Base-by-base conservation (phyloP, 352 stramenopile genomes). In the Globisporangium emineosum region DNA sequence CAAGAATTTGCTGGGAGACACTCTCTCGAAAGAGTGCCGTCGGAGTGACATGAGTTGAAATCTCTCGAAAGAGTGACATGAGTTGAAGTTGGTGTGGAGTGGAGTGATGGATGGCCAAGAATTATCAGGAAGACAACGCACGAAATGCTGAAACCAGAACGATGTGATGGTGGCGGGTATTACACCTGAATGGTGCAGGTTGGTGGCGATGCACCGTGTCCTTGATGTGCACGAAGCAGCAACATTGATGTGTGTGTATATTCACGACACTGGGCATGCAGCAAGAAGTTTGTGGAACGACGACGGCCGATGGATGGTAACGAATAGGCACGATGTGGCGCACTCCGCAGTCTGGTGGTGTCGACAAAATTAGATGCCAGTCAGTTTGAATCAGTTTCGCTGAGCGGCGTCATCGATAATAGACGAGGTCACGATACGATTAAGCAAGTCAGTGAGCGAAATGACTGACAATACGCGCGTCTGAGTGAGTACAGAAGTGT, bases 41-140 rank as follows among this genome's bases (percentile, higher is more conserved):
- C 45, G 19, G 40, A 47, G 40, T 47, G 40, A 12, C 40, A 40
- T 13, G 32, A 35, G 15, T 37, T 13, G n/a, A n/a, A n/a, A n/a
- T n/a, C 51, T 30, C 25, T 23, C 52, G n/a, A 29, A 43, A 58
- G 29, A 58, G 30, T 58, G 30, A 17, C 50, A 29, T 12, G 52
- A 58, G 30, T 58, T 42, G 51, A 57, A 57, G 51, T 27, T 29
- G n/a, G n/a, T n/a, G n/a, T n/a, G n/a, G n/a, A n/a, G n/a, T n/a
- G 29, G n/a, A 51, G 43, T 51, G 19, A 29, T 29, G 43, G 43
- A n/a, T n/a, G n/a, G n/a, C n/a, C n/a, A n/a, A n/a, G n/a, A n/a
- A n/a, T n/a, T n/a, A n/a, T n/a, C n/a, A n/a, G n/a, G n/a, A n/a
- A n/a, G n/a, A n/a, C n/a, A n/a, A n/a, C n/a, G n/a, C n/a, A n/a